Percentiles rank a stretch among this genome's conserved stretches.
These are phyloP conservation scores for Zygnema cylindricum DNA, from an alignment of 139 green algal species.

Conservation along the genomic window DNA sequence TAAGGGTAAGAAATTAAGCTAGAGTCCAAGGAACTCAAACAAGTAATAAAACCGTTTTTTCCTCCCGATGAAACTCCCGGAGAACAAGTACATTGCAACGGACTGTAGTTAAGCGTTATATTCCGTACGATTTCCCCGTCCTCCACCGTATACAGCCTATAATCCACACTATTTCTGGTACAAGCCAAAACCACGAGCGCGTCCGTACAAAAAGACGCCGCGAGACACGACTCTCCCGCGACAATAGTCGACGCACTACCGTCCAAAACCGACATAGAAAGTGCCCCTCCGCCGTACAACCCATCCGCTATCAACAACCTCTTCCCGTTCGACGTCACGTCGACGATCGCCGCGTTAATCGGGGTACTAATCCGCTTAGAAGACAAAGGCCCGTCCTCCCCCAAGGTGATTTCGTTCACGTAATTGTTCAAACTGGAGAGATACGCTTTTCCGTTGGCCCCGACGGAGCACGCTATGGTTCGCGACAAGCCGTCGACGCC, in stretches of 20 bases:
- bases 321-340: background rate
- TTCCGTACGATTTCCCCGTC: no score
- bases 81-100: background rate
- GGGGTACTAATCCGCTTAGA: background rate
- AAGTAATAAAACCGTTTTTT: background rate
- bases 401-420: background rate
- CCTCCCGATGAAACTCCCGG: background rate
- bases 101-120: background rate
- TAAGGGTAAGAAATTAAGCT: background rate
- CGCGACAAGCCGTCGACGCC: background rate
- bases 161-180: background rate
- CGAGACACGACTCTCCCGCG: background rate
- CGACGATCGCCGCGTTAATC: background rate
- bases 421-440: background rate
- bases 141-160: no score
- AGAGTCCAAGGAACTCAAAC: background rate
- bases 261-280: background rate
- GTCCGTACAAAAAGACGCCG: background rate
- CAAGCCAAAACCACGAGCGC: background rate
- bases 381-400: background rate
- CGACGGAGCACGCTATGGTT: background rate
- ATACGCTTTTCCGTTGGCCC: background rate
- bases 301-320: background rate
- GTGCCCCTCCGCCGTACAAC: background rate
- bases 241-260: background rate